phyloP scores from a whole-genome alignment of 2,329 filamentous ascomycete species.

The Coniosporium tulheliwenetii region DNA sequence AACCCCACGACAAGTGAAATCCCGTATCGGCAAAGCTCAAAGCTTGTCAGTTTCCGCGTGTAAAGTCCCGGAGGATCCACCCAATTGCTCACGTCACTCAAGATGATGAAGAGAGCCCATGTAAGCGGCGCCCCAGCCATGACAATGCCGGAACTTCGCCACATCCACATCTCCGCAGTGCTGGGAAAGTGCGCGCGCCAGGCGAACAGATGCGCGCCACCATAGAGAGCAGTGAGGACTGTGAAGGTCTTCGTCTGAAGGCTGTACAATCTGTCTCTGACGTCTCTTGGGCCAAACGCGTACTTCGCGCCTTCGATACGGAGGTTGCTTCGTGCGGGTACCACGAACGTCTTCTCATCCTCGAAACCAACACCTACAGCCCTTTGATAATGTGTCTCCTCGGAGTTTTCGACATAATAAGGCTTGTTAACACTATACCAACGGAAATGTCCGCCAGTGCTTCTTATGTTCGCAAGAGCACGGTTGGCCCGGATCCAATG shows the following conservation, averaged over 20 bases:
- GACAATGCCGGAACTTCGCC: constrained; percentile 7
- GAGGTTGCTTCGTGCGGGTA: constrained; percentile 5
- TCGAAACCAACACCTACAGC: neutral
- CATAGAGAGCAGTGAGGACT: constrained; percentile 8
- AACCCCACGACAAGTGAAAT: no score
- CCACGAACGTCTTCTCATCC: neutral
- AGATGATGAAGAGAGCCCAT: neutral
- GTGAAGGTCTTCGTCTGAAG: neutral
- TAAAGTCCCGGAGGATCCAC: no score
- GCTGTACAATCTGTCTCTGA: neutral
- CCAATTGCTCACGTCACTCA: neutral
- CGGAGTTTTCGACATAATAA: neutral
- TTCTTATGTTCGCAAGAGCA: neutral
- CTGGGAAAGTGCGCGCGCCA: constrained; percentile 13
- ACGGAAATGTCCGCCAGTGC: neutral
- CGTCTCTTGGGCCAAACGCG: neutral
- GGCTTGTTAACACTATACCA: neutral
- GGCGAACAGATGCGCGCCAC: constrained; percentile 11
- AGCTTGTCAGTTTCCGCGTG: no score
- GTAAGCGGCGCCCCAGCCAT: constrained; percentile 4
- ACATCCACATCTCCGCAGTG: constrained; percentile 8
- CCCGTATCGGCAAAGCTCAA: no score
- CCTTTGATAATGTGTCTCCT: neutral
- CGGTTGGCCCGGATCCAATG: neutral
- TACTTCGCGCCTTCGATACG: constrained; percentile 3